These are phyloP conservation scores for Daldinia caldariorum DNA, from an alignment of 495 filamentous ascomycete species.

Conservation along the genomic window DNA sequence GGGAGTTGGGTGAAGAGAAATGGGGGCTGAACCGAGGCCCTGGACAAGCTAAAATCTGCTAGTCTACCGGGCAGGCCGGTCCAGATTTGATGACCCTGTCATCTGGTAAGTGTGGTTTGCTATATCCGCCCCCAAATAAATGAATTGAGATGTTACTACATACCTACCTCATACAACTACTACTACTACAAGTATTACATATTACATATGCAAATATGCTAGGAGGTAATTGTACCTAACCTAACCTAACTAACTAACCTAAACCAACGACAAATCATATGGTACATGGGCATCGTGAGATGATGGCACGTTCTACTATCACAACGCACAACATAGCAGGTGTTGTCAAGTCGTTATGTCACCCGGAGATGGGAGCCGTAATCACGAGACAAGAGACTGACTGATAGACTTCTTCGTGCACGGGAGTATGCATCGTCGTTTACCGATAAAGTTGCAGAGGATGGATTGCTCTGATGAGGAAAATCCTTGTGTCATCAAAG, in stretches of 20 bases:
- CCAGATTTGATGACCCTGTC: conserved; percentile 31
- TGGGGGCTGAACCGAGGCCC: conserved; percentile 33
- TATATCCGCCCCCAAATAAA: conserved; percentile 24
- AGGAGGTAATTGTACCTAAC: background rate
- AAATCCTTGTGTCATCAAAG: conserved; percentile 27
- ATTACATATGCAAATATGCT: too few relatives aligned
- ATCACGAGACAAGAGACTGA: conserved; percentile 22
- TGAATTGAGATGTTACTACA: conserved; percentile 6
- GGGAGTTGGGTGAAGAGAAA: background rate
- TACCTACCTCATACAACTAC: too few relatives aligned
- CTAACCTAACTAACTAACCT: background rate
- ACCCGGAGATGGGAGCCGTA: conserved; percentile 11
- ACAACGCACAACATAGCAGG: conserved; percentile 6
- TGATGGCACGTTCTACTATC: conserved; percentile 33
- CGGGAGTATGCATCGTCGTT: background rate
- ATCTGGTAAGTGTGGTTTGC: conserved; percentile 35
- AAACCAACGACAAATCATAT: conserved; percentile 21
- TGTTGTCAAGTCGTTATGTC: conserved; percentile 17
- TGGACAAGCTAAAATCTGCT: conserved; percentile 37
- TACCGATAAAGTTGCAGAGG: conserved; percentile 11
- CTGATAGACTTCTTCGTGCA: conserved; percentile 14
- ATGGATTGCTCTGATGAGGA: conserved; percentile 12
- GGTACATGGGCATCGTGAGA: conserved; percentile 33
- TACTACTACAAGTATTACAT: too few relatives aligned
- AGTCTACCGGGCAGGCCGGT: conserved; percentile 33